phyloP scores from a whole-genome alignment of 1,284 basidiomycete genomes.

The Melampsora americana region DNA sequence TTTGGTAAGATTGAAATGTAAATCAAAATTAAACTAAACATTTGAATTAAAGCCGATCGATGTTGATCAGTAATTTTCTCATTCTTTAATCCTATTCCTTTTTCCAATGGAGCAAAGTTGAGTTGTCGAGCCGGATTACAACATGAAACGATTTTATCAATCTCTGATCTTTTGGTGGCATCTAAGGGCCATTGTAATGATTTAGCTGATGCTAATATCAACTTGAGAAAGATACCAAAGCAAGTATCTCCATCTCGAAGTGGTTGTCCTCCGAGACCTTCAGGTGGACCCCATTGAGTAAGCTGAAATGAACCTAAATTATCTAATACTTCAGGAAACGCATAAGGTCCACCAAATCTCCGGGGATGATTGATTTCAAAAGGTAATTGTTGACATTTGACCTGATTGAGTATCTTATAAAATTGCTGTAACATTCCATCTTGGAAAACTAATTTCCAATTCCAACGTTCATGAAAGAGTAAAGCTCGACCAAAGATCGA shows the following conservation, averaged over 20 bases:
- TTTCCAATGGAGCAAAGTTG: not conserved
- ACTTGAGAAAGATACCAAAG: constrained; percentile 39
- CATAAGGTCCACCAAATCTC: constrained; percentile 12
- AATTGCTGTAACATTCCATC: constrained; percentile 33
- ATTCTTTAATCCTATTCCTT: constrained; percentile 9
- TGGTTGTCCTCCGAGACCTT: constrained; percentile 6
- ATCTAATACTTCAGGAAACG: constrained; percentile 19
- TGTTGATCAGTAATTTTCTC: constrained; percentile 11
- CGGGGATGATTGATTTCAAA: constrained; percentile 16
- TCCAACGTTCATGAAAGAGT: constrained; percentile 34
- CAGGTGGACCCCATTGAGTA: constrained; percentile 8
- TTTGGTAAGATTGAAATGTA: constrained; percentile 26
- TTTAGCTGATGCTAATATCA: constrained; percentile 21
- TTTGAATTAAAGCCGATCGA: constrained; percentile 24
- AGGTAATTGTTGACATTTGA: constrained; percentile 6
- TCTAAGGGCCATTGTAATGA: constrained; percentile 11
- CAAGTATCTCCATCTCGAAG: constrained; percentile 23
- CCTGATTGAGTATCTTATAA: constrained; percentile 30
- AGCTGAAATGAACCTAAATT: not conserved
- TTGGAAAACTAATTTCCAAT: constrained; percentile 28
- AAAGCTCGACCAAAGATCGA: constrained; percentile 24
- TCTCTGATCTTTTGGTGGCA: constrained; percentile 3
- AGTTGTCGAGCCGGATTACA: constrained; percentile 17
- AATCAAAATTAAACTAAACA: constrained; percentile 11
- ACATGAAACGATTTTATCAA: constrained; percentile 27